These are phyloP conservation scores for Claviceps digitariae DNA, from an alignment of 2,329 filamentous ascomycete species.

Conservation along the genomic window DNA sequence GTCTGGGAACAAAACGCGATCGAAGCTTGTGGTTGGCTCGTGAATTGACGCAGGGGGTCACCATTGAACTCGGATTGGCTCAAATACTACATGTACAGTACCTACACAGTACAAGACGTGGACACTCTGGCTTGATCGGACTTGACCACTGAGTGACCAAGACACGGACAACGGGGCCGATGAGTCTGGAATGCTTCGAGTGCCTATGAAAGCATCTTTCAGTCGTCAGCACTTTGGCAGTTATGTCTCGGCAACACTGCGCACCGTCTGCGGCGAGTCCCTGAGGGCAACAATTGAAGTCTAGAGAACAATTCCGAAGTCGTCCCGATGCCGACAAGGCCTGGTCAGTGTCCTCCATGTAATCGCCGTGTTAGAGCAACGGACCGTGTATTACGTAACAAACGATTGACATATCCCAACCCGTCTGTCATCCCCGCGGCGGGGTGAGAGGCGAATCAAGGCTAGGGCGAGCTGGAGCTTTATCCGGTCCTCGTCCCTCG, in stretches of 20 bases:
- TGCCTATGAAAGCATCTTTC: not conserved
- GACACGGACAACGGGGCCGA: not conserved
- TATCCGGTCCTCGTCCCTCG: not conserved
- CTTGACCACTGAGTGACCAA: not conserved
- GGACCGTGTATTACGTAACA: not conserved
- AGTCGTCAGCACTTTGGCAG: too few species aligned
- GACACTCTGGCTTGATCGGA: not conserved
- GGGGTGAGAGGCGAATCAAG: not conserved
- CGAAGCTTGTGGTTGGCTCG: not conserved
- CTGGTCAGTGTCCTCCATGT: too few species aligned
- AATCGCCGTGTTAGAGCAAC: not conserved
- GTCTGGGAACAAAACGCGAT: not conserved
- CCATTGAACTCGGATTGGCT: not conserved
- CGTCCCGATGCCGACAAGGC: too few species aligned
- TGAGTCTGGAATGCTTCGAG: not conserved
- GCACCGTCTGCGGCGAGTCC: not conserved
- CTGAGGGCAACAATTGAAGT: not conserved
- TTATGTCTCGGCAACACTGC: too few species aligned
- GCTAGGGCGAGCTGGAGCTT: too few species aligned
- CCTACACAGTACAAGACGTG: not conserved
- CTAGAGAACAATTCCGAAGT: not conserved
- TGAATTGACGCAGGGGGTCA: not conserved
- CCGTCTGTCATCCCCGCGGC: constrained; percentile 4
- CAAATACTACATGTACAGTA: too few species aligned
- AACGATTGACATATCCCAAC: not conserved